A percentile compares a stretch with the other conserved stretches of the same genome.
Evolutionary conservation across 2,329 filamentous ascomycete species (phyloP).

Genomic region (Camptophora hylomeconis): DNA sequence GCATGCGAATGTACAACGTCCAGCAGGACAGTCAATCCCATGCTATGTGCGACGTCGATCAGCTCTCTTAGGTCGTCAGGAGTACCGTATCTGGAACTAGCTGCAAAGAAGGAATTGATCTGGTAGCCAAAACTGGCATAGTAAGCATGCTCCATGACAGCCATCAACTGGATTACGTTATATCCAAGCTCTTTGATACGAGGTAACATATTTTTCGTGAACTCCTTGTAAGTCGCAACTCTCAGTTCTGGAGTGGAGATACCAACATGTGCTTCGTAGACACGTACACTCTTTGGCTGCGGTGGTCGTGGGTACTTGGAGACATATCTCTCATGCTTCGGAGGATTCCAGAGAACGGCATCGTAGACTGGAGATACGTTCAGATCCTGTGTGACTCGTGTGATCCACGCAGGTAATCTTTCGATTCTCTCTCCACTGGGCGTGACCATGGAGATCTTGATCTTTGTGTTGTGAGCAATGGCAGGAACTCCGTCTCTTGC

Average conservation of each 20-base stretch:
- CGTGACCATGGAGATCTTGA: slow-evolving; percentile 84
- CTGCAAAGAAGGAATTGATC: slow-evolving; percentile 96
- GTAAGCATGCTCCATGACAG: slow-evolving; percentile 98
- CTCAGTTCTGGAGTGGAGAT: slow-evolving; percentile 84
- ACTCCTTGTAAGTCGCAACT: slow-evolving; percentile 94
- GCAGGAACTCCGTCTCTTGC: slow-evolving; percentile 59
- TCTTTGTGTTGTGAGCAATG: slow-evolving; percentile 85
- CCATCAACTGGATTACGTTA: slow-evolving; percentile 97
- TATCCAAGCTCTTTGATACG: slow-evolving; percentile 84
- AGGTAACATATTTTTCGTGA: slow-evolving; percentile 81
- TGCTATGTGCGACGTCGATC: slow-evolving; percentile 81
- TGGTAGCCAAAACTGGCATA: slow-evolving; percentile 99
- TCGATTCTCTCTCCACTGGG: slow-evolving; percentile 72
- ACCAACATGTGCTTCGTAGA: slow-evolving; percentile 97
- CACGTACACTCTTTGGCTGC: slow-evolving; percentile 73
- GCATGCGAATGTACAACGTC: slow-evolving; percentile 97
- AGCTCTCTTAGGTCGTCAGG: slow-evolving; percentile 95
- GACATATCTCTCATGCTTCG: slow-evolving; percentile 57
- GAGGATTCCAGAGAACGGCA: slow-evolving; percentile 93
- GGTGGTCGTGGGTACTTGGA: slow-evolving; percentile 74
- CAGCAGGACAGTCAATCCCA: slow-evolving; percentile 82
- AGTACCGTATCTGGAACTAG: slow-evolving; percentile 84
- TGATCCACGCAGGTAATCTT: slow-evolving; percentile 91
- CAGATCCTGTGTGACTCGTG: slow-evolving; percentile 87
- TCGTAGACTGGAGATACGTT: slow-evolving; percentile 85